Base-by-base conservation (phyloP, 1,284 basidiomycete species). In the Coriolopsis trogii region DNA sequence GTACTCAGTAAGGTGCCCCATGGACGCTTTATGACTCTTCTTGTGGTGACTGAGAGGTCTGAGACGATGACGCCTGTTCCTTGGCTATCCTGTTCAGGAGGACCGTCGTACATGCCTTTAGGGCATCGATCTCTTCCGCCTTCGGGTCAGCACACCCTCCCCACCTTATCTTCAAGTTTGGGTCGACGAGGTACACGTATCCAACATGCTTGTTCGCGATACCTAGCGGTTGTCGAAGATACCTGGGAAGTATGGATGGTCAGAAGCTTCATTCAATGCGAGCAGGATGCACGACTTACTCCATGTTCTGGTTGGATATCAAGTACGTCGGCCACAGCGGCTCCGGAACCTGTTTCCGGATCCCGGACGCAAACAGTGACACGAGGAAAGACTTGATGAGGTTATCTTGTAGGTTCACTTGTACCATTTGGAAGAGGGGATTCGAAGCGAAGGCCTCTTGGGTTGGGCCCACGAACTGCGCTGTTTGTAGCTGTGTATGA, bases 361-460 rank as follows among this genome's bases (percentile, higher is more conserved):
- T 79, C 8, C 85, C 83, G 6, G 81, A 84, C 20, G 88, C 72
- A 71, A 95, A 97, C 50, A 98, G 74, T 21, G 85, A 85, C 33
- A 98, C 85, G 28, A 99, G 82, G 67, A 94, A 83, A 0, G 88
- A 89, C 73, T 97, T 98, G 53, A 98, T 82, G 4, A 87, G 70
- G 69, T 98, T 98, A 64, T 92, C 88, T 75, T 98, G 96, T 23
- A 91, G 73, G 67, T 93, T 93, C 65, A 99, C 87, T 77, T 95
- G 89, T 45, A 98, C 72, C 58, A 87, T 87, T 71, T 91, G 89
- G 72, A 92, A 97, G 15, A 79, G 69, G 1, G 85, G 81, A 55
- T 94, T 75, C 0, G 76, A 69, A 28, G 73, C 70, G 72, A 84
- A 89, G 30, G 81, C 79, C 1, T 74, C 71, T 46, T 92, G 73